phyloP scores from a whole-genome alignment of 441 rosid genomes.

The Flueggea neowawraea region DNA sequence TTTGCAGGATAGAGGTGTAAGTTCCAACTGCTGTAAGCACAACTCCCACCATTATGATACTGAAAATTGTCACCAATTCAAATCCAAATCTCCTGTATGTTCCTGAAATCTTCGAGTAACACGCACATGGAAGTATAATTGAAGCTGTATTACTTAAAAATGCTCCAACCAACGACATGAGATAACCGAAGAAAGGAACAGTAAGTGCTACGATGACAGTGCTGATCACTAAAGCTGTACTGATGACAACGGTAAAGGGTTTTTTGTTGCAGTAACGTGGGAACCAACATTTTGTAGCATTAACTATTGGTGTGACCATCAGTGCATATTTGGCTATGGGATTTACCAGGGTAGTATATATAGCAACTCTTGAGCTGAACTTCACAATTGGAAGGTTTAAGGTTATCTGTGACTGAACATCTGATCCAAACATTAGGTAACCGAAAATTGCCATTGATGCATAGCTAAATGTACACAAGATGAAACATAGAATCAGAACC shows the following conservation, averaged over 20 bases:
- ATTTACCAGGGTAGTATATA: slow-evolving; percentile 72
- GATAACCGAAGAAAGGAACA: slow-evolving; percentile 68
- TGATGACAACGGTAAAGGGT: slow-evolving; percentile 30
- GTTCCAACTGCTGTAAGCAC: slow-evolving; percentile 50
- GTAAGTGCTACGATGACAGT: slow-evolving; percentile 60
- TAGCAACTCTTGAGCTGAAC: slow-evolving; percentile 68
- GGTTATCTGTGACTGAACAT: slow-evolving; percentile 71
- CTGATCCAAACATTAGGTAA: slow-evolving; percentile 77
- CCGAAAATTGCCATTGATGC: slow-evolving; percentile 86
- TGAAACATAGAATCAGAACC: slow-evolving; percentile 77
- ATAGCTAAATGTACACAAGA: slow-evolving; percentile 56
- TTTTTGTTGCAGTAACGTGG: slow-evolving; percentile 37
- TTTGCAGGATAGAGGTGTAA: slow-evolving; percentile 47
- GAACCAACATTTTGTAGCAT: slow-evolving; percentile 41
- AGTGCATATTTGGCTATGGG: slow-evolving; percentile 84
- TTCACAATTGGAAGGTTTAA: slow-evolving; percentile 61
- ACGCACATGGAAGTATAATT: slow-evolving; percentile 61
- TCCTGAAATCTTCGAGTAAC: slow-evolving; percentile 82
- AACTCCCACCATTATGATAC: slow-evolving; percentile 37
- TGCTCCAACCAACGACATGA: slow-evolving; percentile 92
- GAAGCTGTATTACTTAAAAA: slow-evolving; percentile 71
- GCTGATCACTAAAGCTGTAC: slow-evolving; percentile 51
- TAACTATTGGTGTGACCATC: slow-evolving; percentile 79
- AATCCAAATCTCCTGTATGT: slow-evolving; percentile 34
- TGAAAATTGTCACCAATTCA: slow-evolving; percentile 35